These are phyloP conservation scores for Suillus luteus DNA, from an alignment of 768 basidiomycete species.

Conservation along the genomic window DNA sequence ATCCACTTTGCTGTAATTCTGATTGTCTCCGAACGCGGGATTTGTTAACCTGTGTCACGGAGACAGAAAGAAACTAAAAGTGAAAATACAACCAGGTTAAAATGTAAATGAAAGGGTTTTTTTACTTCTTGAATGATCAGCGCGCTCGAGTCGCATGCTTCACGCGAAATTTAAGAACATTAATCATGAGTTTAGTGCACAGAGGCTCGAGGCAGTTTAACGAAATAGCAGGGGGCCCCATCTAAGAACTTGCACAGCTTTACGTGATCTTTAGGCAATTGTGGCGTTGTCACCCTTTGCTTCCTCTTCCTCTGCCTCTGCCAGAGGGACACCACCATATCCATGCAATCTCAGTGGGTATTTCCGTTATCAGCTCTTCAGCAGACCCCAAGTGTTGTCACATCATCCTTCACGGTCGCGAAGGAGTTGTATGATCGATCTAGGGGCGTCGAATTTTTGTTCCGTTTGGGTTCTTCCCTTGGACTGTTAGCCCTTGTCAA, in stretches of 20 bases:
- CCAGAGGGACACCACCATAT: constrained; percentile 20
- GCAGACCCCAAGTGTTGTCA: constrained; percentile 56
- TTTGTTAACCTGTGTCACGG: constrained; percentile 9
- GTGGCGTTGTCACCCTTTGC: constrained; percentile 6
- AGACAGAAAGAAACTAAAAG: neutral
- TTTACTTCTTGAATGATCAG: neutral
- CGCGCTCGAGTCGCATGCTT: neutral
- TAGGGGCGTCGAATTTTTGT: constrained; percentile 83
- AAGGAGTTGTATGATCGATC: constrained; percentile 79
- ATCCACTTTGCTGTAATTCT: constrained; percentile 24
- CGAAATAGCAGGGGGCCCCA: neutral
- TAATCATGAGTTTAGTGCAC: neutral
- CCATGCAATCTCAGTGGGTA: constrained; percentile 60
- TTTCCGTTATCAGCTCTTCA: constrained; percentile 63
- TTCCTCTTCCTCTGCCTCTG: neutral
- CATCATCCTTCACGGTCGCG: constrained; percentile 49
- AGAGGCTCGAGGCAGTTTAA: neutral
- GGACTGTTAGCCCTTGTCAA: constrained; percentile 57
- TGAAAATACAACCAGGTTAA: neutral
- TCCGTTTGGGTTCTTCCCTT: constrained; percentile 76
- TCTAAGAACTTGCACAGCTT: constrained; percentile 13
- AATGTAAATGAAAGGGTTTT: too few relatives aligned
- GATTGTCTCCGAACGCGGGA: constrained; percentile 18
- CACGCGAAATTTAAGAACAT: neutral
- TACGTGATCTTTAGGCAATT: constrained; percentile 11